Conservation (phyloP, 2,329 filamentous ascomycete genomes). For the Fusarium tuaranense region DNA sequence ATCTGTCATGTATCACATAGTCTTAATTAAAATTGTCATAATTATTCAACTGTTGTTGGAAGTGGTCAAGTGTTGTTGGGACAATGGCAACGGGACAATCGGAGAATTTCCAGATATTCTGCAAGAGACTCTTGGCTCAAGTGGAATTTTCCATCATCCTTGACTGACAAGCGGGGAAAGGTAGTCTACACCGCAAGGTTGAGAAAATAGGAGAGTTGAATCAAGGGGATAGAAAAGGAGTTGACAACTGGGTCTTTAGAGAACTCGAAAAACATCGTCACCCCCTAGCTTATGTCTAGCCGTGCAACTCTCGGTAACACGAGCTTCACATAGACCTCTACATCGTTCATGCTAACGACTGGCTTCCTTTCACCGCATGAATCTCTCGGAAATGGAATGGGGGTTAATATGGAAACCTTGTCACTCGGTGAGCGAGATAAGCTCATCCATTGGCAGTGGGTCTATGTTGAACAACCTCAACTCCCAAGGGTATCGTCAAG, state of each 20-base stretch:
- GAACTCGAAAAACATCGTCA: background rate
- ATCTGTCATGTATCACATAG: slow-evolving; percentile 6
- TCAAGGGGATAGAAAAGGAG: background rate
- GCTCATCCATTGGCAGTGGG: slow-evolving; percentile 19
- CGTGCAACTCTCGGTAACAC: background rate
- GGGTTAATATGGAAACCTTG: background rate
- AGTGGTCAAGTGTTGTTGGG: background rate
- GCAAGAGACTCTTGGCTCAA: background rate
- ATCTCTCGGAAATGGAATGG: background rate
- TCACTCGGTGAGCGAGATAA: slow-evolving; percentile 27
- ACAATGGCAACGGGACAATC: background rate
- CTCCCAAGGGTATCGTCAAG: background rate
- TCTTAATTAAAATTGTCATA: background rate
- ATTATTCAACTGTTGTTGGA: background rate
- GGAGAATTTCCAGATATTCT: slow-evolving; percentile 2
- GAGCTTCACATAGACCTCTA: background rate
- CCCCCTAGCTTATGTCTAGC: background rate
- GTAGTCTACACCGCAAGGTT: background rate
- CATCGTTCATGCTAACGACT: background rate
- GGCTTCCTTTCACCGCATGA: background rate
- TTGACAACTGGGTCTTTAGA: background rate
- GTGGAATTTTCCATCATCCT: background rate
- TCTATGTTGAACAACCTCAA: background rate
- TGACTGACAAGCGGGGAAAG: slow-evolving; percentile 1
- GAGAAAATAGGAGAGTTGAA: background rate